Evolutionary conservation across 495 filamentous ascomycete species (phyloP).

Genomic region (Penicillium pulvis): DNA sequence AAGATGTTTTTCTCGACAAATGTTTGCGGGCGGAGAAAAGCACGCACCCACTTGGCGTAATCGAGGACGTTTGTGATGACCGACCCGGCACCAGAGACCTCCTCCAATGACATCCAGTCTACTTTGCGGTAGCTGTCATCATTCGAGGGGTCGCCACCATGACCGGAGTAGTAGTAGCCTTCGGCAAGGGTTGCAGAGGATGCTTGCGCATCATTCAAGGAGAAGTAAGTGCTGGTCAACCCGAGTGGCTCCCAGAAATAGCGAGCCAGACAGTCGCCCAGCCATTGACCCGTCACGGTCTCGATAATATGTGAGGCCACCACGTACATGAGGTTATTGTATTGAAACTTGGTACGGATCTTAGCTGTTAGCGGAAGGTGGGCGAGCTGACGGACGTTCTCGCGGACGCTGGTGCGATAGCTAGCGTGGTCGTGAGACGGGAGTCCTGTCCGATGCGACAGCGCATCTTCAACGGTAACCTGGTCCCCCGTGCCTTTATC

Average conservation of each 20-base stretch:
- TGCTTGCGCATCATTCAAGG: slow-evolving; percentile 36
- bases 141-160: slow-evolving; percentile 4
- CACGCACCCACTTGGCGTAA: slow-evolving; percentile 50
- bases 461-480: slow-evolving; percentile 53
- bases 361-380: slow-evolving; percentile 44
- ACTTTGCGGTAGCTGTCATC: slow-evolving; percentile 2
- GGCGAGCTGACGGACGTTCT: slow-evolving; percentile 38
- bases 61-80: slow-evolving; percentile 51
- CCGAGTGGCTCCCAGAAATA: slow-evolving; percentile 49
- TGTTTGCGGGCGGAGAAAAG: slow-evolving; percentile 23
- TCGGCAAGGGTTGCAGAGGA: slow-evolving; percentile 17
- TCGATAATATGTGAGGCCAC: slow-evolving; percentile 43
- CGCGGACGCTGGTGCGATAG: slow-evolving; percentile 24
- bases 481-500: slow-evolving; percentile 42
- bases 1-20: slow-evolving; percentile 8
- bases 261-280: slow-evolving; percentile 43
- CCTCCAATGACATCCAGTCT: slow-evolving; percentile 12
- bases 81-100: slow-evolving; percentile 46
- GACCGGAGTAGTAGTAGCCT: slow-evolving; percentile 28
- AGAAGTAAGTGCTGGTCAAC: slow-evolving; percentile 53
- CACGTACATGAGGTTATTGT: slow-evolving; percentile 57
- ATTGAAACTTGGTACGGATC: slow-evolving; percentile 46
- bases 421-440: slow-evolving; percentile 41
- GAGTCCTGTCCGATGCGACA: slow-evolving; percentile 54
- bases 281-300: slow-evolving; percentile 29